Base-by-base conservation (phyloP, 495 filamentous ascomycete species). In the Xylaria venustula region DNA sequence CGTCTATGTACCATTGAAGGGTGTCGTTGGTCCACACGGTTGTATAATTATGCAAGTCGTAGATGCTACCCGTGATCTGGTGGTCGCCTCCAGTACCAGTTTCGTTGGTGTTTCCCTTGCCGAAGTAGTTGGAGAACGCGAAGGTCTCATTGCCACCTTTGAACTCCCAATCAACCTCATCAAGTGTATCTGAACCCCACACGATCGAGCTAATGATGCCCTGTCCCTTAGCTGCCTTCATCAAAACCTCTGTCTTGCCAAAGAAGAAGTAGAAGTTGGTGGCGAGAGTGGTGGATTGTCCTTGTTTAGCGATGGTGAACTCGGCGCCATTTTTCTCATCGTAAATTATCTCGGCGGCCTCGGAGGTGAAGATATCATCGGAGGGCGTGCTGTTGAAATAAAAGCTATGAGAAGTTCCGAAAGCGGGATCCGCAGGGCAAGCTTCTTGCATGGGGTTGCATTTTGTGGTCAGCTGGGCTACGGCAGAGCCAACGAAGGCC, bases 121-220 rank as follows among this genome's bases (percentile, higher is more conserved):
- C 91, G 64, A 92, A 96, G 68, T 91, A 96, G 75, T 95, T 95
- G 76, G 80, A 92, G 66, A 90, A 85, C 15, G 85, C 89, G 23
- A 80, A 69, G 45, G 75, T 78, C 42, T 74, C 70, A 64, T 90
- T 85, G 28, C 81, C 85, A 47, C 90, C 89, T 19, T 90, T 81
- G 77, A 90, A 93, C 70, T 93, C 92, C 88, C 88, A 93, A 72
- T 96, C 92, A 57, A 97, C 88, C 69, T 97, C 92, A 68, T 97
- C 92, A 19, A 95, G 79, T 64, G 90, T 86, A 64, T 95, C 92
- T 32, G 89, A 92, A 65, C 91, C 83, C 66, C 93, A 79, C 41
- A 95, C 90, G 53, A 92, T 85, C 58, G 88, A 91, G 75, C 88
- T 92, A 70, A 95, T 85, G 60, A 96, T 86, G 61, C 92, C 92